Base-by-base conservation (phyloP, 768 basidiomycete genomes). In the Tubosaeta sp. region DNA sequence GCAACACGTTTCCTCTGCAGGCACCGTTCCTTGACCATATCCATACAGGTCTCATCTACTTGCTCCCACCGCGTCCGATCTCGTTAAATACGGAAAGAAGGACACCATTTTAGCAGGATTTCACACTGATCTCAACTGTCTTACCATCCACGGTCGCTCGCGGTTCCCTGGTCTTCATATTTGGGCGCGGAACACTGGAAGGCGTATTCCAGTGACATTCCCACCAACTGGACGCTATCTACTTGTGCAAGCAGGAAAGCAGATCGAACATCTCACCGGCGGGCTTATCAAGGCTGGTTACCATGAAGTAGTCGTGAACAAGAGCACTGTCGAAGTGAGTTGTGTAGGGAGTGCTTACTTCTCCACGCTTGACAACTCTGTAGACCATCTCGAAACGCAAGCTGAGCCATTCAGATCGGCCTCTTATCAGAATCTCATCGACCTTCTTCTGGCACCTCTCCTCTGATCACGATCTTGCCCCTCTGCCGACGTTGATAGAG, bases 381-480 rank as follows among this genome's bases (percentile, higher is more conserved):
- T 46, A 91, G 87, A 75, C 80, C 14, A 82, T 94, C 44, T 77
- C 81, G 48, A 71, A 73, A 46, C 79, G 87, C 36, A 84, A 77
- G 58, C 56, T 58, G 11, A 73, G 79, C 52, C 74, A 71, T 52
- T 84, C 91, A 2, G 76, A 81, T 48, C 83, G 94, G n/a, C 94
- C 94, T 12, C 73, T 87, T 31, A 90, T 94, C 57, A 86, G 94
- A n/a, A 94, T 98, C 56, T 94, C 93, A 3, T 94, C 91, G 2
- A 97, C 94, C 0, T 94, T 94, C 69, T 96, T 96, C 75, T 95
- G 89, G 88, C 92, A 94, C 62, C 77, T 96, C 12, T 90, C 84
- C 0, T 92, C 93, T 2, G 90, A 94, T 65, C 82, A 80, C 51
- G 83, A 89, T 46, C 76, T 94, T n/a, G 72, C 68, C 8, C 83